A percentile compares a stretch with the other conserved stretches of the same genome.
Evolutionary conservation across 1,284 basidiomycete species (phyloP).

Genomic region (Exobasidium rhododendri): DNA sequence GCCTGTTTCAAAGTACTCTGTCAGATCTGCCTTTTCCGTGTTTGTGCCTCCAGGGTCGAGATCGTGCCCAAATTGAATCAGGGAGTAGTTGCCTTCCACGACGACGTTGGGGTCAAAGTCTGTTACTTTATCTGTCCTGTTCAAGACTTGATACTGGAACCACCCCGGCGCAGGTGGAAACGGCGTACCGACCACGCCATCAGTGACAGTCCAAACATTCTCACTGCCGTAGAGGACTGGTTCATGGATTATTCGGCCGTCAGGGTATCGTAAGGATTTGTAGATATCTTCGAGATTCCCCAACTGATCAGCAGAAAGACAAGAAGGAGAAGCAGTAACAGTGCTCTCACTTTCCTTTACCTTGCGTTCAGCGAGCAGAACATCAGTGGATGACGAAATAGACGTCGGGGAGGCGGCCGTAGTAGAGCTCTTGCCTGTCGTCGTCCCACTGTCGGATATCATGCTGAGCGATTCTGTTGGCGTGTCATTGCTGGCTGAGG

Average conservation of each 20-base stretch:
- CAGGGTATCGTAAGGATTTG: conserved; percentile 10
- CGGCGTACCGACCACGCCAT: conserved; percentile 21
- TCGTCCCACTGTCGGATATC: too few relatives aligned
- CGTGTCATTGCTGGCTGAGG: neutral
- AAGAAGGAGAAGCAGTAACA: conserved; percentile 1
- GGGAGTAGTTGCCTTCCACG: conserved; percentile 17
- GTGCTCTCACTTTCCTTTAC: neutral
- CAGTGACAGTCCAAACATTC: conserved; percentile 18
- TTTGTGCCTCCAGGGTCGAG: conserved; percentile 25
- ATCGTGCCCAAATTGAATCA: conserved; percentile 23
- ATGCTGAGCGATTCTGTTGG: neutral
- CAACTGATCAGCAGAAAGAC: conserved; percentile 25
- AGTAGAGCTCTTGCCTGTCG: neutral
- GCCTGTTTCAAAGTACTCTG: conserved; percentile 41
- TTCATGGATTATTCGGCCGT: conserved; percentile 22
- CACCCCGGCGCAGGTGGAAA: conserved; percentile 20
- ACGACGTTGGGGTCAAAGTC: conserved; percentile 21
- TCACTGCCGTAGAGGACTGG: conserved; percentile 26
- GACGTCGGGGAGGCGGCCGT: neutral
- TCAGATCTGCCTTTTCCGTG: conserved; percentile 41
- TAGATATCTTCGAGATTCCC: conserved; percentile 27
- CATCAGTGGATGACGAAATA: neutral
- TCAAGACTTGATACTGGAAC: conserved; percentile 32
- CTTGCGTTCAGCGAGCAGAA: neutral
- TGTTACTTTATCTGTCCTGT: conserved; percentile 14